Evolutionary conservation across 2,329 filamentous ascomycete species (phyloP), one percentile per base, ranked within the genome.

Genomic region (Alternaria ethzedia): DNA sequence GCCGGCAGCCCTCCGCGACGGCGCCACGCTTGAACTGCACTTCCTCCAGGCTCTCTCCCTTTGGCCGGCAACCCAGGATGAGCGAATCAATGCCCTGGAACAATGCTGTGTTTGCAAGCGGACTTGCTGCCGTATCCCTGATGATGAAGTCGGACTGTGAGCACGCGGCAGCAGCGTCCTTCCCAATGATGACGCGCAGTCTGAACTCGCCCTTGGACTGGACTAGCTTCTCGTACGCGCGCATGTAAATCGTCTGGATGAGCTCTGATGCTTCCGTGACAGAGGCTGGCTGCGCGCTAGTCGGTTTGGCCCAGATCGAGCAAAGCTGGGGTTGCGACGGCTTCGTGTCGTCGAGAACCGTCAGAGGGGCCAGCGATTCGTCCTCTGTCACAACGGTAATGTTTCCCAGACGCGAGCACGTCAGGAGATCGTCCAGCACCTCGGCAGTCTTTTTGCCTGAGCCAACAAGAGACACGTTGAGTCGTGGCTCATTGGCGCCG

Each of bases 21-120:
- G 69, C 69, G 13, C 73, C 74, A 17, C 75, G 76, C 67, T 79
- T 79, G 73, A 79, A 79, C 44, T 77, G 76, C 57, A 79, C 75
- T 63, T 79, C 77, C 56, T 79, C 72, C 45, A 79, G 68, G 70
- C 76, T 77, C 45, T 78, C 75, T 43, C 77, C 75, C 57, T 76
- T 77, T 57, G 75, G 72, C 58, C 74, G 76, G 44, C 76, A 79
- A 45, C 76, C 76, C 30, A 79, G 67, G 21, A 75, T 74, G 17
- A 79, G 74, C 30, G 72, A 50, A 51, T 79, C 76, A 47, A 79
- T 51, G 54, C 69, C 70, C 54, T 74, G 68, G 59, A 79, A 74
- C 20, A 79, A 57, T 10, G 64, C 65, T 20, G 49, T 74, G 60
- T 64, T 71, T 10, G 68, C 56, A 7, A 70, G 50, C 20, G 66